Evolutionary conservation across 345 rosid genomes (phyloP), one percentile per base, ranked within the genome.

Genomic region (Alliaria petiolata): DNA sequence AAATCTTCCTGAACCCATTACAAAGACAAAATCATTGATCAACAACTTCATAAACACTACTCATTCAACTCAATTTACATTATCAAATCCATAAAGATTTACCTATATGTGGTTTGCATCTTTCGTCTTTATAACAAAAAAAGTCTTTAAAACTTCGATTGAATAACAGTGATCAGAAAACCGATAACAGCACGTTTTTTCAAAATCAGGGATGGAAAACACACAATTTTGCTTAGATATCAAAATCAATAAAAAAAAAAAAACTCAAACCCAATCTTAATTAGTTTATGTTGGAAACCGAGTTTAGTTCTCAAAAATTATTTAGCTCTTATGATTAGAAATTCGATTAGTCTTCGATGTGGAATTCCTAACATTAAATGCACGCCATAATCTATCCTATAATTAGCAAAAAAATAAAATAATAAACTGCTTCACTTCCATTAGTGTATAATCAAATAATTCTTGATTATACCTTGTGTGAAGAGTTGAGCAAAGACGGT

Each of bases 381-480:
- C 2, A n/a, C 40, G 13, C 15, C 33, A 56, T 30, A 26, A 59
- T 62, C 33, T n/a, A 28, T 31, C 45, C 57, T 33, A 66, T 11
- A 8, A 33, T 46, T 63, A 20, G 44, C 9, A 43, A 15, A 9
- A 8, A 20, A 3, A n/a, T n/a, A 42, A n/a, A n/a, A n/a, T n/a
- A n/a, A 16, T 2, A 16, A 7, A 8, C 45, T 42, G 25, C 17
- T 15, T 16, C 22, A 44, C 0, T 15, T 15, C 49, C 49, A 44
- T 15, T 15, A 44, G 0, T 40, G 8, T 44, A 44, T 7, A 22
- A 44, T 44, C 49, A 44, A 28, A 2, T 5, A 34, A 13, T 25
- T 75, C n/a, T n/a, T n/a, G n/a, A n/a, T n/a, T n/a, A n/a, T n/a
- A 85, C 89, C 82, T 70, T 20, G 88, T 77, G 38, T 38, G 83